Evolutionary conservation across 1,284 basidiomycete genomes (phyloP).

Genomic region (Rhodotorula sp.): DNA sequence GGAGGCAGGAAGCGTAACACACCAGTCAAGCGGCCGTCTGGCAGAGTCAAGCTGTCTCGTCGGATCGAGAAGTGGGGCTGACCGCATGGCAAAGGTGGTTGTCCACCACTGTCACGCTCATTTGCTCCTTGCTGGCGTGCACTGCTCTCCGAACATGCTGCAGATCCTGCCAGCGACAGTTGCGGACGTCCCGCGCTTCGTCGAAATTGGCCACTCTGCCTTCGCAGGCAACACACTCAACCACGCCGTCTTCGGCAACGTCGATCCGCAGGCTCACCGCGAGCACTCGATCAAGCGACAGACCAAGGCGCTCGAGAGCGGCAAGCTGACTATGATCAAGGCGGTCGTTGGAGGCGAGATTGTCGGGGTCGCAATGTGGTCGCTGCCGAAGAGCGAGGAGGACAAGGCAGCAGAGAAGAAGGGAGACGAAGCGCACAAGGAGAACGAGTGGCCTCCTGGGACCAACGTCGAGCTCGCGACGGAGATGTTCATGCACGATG

Average conservation of each 20-base stretch:
- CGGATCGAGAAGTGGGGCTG: neutral
- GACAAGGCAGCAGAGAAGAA: neutral
- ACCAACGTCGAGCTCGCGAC: constrained; percentile 9
- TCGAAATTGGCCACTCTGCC: neutral
- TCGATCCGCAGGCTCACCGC: neutral
- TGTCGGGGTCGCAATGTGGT: constrained; percentile 1
- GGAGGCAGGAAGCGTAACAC: neutral
- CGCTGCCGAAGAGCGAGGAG: neutral
- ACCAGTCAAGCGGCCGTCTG: too few species aligned
- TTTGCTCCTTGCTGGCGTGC: neutral
- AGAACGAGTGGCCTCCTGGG: neutral
- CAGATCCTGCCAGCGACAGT: neutral
- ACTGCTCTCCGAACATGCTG: neutral
- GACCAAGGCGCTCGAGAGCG: neutral
- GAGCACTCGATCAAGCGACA: neutral
- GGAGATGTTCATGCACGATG: neutral
- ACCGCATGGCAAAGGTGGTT: neutral
- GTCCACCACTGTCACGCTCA: neutral
- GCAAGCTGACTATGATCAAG: neutral
- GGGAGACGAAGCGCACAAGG: neutral
- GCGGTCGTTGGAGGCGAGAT: constrained; percentile 1
- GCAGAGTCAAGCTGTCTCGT: too few species aligned
- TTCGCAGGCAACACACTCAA: neutral
- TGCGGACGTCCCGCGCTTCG: neutral
- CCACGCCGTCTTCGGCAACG: constrained; percentile 3